These are phyloP conservation scores for Wickerhamomyces pijperi DNA, from an alignment of 805 yeast species.

Conservation along the genomic window DNA sequence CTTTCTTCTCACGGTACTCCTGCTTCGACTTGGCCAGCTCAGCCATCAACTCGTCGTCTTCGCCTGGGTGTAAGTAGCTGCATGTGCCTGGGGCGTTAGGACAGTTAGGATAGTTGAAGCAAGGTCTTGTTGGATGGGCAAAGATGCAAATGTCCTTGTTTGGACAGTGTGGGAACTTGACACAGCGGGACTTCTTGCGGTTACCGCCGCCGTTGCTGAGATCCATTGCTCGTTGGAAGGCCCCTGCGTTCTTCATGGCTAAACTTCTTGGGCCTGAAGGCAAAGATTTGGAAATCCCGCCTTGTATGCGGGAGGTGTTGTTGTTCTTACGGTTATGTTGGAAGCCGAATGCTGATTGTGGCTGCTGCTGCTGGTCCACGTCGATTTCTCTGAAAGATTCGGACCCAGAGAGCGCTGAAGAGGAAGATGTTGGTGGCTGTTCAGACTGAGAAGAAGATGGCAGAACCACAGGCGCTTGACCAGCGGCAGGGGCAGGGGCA, in stretches of 20 bases:
- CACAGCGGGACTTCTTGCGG: constrained; percentile 55
- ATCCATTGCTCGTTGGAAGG: constrained; percentile 28
- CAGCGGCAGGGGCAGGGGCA: constrained; percentile 3
- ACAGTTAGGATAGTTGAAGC: constrained; percentile 71
- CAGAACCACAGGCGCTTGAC: no score
- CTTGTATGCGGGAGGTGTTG: no score
- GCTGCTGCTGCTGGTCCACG: no score
- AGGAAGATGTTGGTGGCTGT: constrained; percentile 13
- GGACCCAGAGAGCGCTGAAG: constrained; percentile 3
- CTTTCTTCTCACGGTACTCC: constrained; percentile 31
- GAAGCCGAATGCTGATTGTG: no score
- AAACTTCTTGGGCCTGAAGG: constrained; percentile 12
- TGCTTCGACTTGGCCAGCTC: constrained; percentile 54
- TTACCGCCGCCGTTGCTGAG: constrained; percentile 26
- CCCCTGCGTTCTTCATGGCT: constrained; percentile 19
- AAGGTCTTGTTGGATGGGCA: constrained; percentile 71
- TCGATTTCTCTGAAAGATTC: no score
- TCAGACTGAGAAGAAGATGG: background rate
- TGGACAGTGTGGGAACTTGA: constrained; percentile 60
- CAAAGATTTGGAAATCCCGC: constrained; percentile 5
- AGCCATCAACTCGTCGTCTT: constrained; percentile 64
- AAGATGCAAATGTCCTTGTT: constrained; percentile 48
- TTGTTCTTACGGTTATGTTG: no score
- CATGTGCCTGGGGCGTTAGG: constrained; percentile 76
- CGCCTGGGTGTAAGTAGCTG: constrained; percentile 72